phyloP scores from a whole-genome alignment of 1,139 yeast species.

The Wickerhamiella infanticola region DNA sequence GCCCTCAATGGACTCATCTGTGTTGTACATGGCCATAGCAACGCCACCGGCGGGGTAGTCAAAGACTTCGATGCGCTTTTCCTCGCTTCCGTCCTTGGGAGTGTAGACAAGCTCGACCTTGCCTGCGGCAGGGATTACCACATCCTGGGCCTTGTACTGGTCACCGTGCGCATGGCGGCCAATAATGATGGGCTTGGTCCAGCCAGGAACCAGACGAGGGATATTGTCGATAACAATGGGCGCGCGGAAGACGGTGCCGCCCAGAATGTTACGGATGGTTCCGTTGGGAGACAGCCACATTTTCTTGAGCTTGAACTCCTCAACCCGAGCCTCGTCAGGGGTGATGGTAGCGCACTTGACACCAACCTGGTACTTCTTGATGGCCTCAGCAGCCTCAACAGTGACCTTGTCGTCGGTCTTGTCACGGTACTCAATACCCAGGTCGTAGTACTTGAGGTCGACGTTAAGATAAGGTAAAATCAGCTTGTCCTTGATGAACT shows the following conservation, averaged over 20 bases:
- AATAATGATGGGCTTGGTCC: conserved; percentile 90
- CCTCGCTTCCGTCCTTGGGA: conserved; percentile 49
- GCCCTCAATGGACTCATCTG: conserved; percentile 75
- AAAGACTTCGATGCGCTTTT: conserved; percentile 45
- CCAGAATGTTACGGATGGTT: conserved; percentile 83
- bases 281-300: conserved; percentile 99
- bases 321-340: conserved; percentile 92
- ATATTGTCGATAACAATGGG: conserved; percentile 83
- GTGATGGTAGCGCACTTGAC: conserved; percentile 96
- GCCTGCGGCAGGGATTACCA: conserved; percentile 68
- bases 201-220: conserved; percentile 79
- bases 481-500: conserved; percentile 56
- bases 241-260: conserved; percentile 94
- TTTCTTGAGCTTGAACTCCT: conserved; percentile 76
- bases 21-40: conserved; percentile 87
- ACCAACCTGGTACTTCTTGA: conserved; percentile 76
- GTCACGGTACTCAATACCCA: conserved; percentile 76
- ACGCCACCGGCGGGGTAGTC: conserved; percentile 70
- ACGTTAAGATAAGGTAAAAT: conserved; percentile 73
- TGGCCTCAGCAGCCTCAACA: conserved; percentile 79
- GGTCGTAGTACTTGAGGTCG: conserved; percentile 82
- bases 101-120: conserved; percentile 61
- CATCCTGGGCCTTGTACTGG: conserved; percentile 86
- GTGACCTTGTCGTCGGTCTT: conserved; percentile 80
- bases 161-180: conserved; percentile 98